Evolutionary conservation across 805 yeast species (phyloP), one percentile per base, ranked within the genome.

Genomic region (Myxozyma neglecta): DNA sequence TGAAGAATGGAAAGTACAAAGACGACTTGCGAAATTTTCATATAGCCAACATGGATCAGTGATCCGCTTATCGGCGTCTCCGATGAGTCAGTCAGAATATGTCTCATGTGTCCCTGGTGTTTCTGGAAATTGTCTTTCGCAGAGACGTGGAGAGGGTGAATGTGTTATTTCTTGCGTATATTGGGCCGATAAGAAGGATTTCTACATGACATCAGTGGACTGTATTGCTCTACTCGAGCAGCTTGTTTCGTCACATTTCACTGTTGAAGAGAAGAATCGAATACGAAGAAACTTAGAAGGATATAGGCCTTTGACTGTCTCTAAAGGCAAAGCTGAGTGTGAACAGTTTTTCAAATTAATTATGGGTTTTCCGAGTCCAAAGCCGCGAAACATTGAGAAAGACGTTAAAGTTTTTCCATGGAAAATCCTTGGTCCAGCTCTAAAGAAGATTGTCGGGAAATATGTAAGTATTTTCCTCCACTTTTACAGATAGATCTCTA

Each of bases 361-460:
- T 42, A 86, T 86, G 90, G 73, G 78, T 37, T 86, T 81, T 77
- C 81, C 81, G 35, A 78, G 78, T 59, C 90, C 90, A 1, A 77
- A 83, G 65, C 90, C 90, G 5, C 75, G 90, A 46, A 85, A 85
- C 65, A 86, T 86, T 49, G 90, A 85, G 68, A 86, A 86, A 70
- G 88, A 85, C 70, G 81, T 86, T 62, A 86, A 86, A 70, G 89
- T 86, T 3, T 83, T 86, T 68, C 76, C 77, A 32, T 86, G 90
- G 90, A 69, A 71, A 20, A 77, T 79, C 48, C 73, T 86, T 32
- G 80, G 76, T 43, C 77, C 74, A 36, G 90, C 90, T 0, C 69
- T 86, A 54, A 72, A 74, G 32, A 85, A 83, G 69, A 86, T 86
- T 13, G 77, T 84, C 39, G 75, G 84, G 39, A 86, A 86, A 72